phyloP scores from a whole-genome alignment of 2,329 filamentous ascomycete genomes.

The Colletotrichum orbiculare region DNA sequence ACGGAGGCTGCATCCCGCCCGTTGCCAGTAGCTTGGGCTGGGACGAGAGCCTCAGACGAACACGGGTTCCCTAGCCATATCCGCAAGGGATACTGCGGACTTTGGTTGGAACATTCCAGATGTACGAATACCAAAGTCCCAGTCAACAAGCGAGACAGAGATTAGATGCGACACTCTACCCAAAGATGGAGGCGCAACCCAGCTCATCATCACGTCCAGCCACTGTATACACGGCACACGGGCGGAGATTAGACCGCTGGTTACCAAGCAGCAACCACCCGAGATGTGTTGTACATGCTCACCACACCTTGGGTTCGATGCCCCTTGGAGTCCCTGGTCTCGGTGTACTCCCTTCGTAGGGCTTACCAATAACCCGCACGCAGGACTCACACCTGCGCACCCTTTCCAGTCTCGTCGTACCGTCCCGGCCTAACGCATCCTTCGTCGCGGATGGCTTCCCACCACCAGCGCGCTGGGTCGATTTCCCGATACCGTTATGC shows the following conservation, averaged over 20 bases:
- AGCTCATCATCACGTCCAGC: background rate
- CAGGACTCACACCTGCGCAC: slow-evolving; percentile 5
- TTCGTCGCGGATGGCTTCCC: slow-evolving; percentile 16
- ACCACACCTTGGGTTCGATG: no score
- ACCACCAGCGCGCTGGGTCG: slow-evolving; percentile 18
- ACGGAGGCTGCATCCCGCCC: no score
- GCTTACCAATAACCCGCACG: slow-evolving; percentile 27
- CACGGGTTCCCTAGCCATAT: background rate
- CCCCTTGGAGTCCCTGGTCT: slow-evolving; percentile 10
- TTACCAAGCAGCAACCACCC: slow-evolving; percentile 32
- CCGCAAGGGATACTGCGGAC: slow-evolving; percentile 30
- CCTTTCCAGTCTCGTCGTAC: slow-evolving; percentile 10
- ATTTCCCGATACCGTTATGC: slow-evolving; percentile 12
- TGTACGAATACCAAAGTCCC: background rate
- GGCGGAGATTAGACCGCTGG: slow-evolving; percentile 27
- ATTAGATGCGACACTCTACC: slow-evolving; percentile 4
- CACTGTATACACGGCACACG: slow-evolving; percentile 11
- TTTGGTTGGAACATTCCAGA: slow-evolving; percentile 26
- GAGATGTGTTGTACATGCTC: background rate
- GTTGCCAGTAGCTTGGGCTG: background rate
- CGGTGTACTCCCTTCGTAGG: slow-evolving; percentile 16
- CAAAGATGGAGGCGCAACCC: background rate
- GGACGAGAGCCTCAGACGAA: slow-evolving; percentile 18
- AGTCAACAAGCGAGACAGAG: background rate
- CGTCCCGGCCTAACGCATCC: slow-evolving; percentile 29